These are phyloP conservation scores for Globisporangium ultimum DNA, from an alignment of 352 stramenopile species.

Conservation along the genomic window DNA sequence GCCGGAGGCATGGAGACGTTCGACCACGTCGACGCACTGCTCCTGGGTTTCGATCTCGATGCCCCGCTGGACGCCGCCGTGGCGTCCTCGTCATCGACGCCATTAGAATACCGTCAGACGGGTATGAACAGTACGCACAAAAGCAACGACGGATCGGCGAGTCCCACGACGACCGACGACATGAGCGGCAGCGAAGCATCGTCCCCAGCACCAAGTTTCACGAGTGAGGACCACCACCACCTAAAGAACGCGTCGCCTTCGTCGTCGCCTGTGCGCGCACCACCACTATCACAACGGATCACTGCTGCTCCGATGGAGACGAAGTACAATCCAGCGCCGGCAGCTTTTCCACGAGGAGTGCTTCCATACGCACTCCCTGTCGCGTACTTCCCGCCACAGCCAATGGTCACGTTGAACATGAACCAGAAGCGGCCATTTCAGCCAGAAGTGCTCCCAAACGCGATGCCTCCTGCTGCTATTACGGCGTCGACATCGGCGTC, in stretches of 20 bases:
- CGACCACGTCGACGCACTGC: slow-evolving; percentile 39
- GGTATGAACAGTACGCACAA: slow-evolving; percentile 7
- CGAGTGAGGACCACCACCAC: neutral
- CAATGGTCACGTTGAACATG: slow-evolving; percentile 21
- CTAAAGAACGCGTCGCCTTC: slow-evolving; percentile 15
- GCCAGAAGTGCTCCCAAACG: slow-evolving; percentile 36
- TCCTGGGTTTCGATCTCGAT: slow-evolving; percentile 27
- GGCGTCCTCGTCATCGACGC: slow-evolving; percentile 14
- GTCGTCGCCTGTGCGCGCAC: slow-evolving; percentile 14
- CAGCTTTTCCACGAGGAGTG: slow-evolving; percentile 14
- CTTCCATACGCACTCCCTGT: slow-evolving; percentile 66
- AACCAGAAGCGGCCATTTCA: slow-evolving; percentile 56
- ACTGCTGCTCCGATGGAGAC: neutral
- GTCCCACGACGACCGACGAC: slow-evolving; percentile 39
- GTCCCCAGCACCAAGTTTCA: slow-evolving; percentile 40
- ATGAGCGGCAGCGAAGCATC: slow-evolving; percentile 47
- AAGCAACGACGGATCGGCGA: slow-evolving; percentile 21
- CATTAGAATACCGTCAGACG: slow-evolving; percentile 9
- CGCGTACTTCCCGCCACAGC: slow-evolving; percentile 43
- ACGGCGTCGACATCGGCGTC: neutral
- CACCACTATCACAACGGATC: slow-evolving; percentile 7
- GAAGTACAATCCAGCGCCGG: neutral
- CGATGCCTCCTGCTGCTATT: slow-evolving; percentile 6
- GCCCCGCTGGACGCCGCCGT: slow-evolving; percentile 18
- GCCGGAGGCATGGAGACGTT: slow-evolving; percentile 16